A percentile compares a stretch with the other conserved stretches of the same genome.
These are phyloP conservation scores for Phanerochaete carnosa DNA, from an alignment of 768 basidiomycete species.

Conservation along the genomic window DNA sequence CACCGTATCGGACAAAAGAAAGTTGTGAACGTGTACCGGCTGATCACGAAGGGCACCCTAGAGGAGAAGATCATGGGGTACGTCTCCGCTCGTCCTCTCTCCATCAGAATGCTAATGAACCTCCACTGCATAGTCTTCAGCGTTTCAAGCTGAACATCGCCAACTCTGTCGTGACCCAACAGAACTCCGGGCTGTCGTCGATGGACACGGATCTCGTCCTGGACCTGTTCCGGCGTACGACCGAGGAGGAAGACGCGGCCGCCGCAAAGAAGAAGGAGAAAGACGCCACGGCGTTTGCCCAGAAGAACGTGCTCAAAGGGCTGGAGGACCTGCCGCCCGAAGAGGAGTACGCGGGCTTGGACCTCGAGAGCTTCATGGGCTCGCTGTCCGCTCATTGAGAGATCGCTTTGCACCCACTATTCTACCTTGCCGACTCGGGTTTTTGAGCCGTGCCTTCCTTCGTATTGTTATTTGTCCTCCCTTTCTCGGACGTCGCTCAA, in stretches of 20 bases:
- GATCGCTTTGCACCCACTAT: not conserved
- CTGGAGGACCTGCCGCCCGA: slow-evolving; percentile 90
- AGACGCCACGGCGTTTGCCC: slow-evolving; percentile 56
- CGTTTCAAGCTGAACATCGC: slow-evolving; percentile 99
- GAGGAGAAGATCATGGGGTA: slow-evolving; percentile 99
- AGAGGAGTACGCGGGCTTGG: slow-evolving; percentile 88
- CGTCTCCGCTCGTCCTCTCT: slow-evolving; percentile 19
- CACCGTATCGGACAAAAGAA: slow-evolving; percentile 98
- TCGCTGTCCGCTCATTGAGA: slow-evolving; percentile 47
- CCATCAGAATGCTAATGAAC: slow-evolving; percentile 5
- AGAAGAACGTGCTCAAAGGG: slow-evolving; percentile 85
- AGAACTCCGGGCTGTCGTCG: slow-evolving; percentile 88
- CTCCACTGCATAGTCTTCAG: slow-evolving; percentile 67
- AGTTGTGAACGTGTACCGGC: slow-evolving; percentile 96
- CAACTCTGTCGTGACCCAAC: slow-evolving; percentile 93
- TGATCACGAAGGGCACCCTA: slow-evolving; percentile 94
- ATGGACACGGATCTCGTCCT: slow-evolving; percentile 98
- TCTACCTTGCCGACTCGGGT: not conserved
- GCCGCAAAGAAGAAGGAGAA: slow-evolving; percentile 53
- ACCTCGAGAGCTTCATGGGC: slow-evolving; percentile 84
- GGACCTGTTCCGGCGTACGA: slow-evolving; percentile 85
- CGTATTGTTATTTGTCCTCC: not conserved
- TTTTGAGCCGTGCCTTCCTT: not conserved
- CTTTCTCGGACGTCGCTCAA: not conserved
- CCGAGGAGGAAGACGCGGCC: slow-evolving; percentile 68